These are phyloP conservation scores for Ustilago xerochloae DNA, from an alignment of 1,284 basidiomycete species.

Conservation along the genomic window DNA sequence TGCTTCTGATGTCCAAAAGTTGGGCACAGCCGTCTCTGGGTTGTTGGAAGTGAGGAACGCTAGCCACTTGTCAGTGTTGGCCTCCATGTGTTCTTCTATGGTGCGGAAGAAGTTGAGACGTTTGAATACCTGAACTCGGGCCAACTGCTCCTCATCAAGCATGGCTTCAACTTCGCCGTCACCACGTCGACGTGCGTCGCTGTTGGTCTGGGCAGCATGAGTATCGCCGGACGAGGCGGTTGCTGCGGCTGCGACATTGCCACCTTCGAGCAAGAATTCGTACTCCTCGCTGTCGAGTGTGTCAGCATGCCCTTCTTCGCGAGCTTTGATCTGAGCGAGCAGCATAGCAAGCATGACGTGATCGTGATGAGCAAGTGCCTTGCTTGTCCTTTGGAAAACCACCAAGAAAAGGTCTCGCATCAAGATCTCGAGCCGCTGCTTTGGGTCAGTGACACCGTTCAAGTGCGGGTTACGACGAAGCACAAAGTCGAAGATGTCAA, in stretches of 20 bases:
- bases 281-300: constrained; percentile 81
- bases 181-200: constrained; percentile 54
- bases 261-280: constrained; percentile 88
- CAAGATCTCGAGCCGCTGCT: constrained; percentile 82
- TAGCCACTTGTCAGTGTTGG: constrained; percentile 79
- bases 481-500: constrained; percentile 96
- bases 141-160: constrained; percentile 74
- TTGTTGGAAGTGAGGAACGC: constrained; percentile 77
- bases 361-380: constrained; percentile 89
- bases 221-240: constrained; percentile 70
- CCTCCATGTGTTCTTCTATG: constrained; percentile 77
- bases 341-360: constrained; percentile 90
- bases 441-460: constrained; percentile 79
- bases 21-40: constrained; percentile 79
- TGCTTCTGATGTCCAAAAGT: constrained; percentile 75
- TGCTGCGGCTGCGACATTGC: constrained; percentile 74
- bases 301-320: constrained; percentile 67
- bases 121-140: constrained; percentile 70
- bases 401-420: constrained; percentile 89
- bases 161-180: constrained; percentile 47
- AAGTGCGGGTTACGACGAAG: constrained; percentile 91
- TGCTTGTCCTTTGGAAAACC: constrained; percentile 88
- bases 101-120: constrained; percentile 77
- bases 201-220: constrained; percentile 21
- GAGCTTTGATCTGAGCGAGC: constrained; percentile 88